phyloP scores from a whole-genome alignment of 345 rosid genomes.

The Erucastrum elatum region DNA sequence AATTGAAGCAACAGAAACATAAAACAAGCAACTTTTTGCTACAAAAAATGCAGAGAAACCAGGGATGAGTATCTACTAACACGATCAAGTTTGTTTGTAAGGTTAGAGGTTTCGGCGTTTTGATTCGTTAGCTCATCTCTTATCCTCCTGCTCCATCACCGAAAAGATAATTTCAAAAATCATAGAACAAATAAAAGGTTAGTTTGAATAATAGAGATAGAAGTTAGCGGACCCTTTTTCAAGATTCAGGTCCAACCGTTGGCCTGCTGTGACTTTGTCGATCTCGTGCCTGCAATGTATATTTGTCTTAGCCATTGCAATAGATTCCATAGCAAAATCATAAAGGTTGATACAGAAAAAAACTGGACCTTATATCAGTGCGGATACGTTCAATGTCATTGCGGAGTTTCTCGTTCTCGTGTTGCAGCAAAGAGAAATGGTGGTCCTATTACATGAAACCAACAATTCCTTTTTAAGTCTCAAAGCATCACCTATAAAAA shows the following conservation, averaged over 20 bases:
- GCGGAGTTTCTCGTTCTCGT: conserved; percentile 76
- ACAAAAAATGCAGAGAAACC: background rate
- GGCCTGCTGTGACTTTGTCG: conserved; percentile 86
- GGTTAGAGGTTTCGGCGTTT: conserved; percentile 68
- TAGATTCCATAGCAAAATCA: background rate
- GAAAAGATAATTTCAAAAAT: background rate
- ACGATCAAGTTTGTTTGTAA: conserved; percentile 85
- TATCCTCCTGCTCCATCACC: conserved; percentile 56
- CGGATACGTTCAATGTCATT: conserved; percentile 78
- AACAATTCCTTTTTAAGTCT: no score
- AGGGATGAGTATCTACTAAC: conserved; percentile 41
- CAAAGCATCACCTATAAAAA: background rate
- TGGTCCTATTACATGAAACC: conserved; percentile 47
- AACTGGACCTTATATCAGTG: conserved; percentile 66
- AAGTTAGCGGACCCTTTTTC: conserved; percentile 63
- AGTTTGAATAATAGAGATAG: background rate
- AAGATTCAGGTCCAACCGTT: conserved; percentile 90
- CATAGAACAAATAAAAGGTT: background rate
- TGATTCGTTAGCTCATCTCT: conserved; percentile 79
- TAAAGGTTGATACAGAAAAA: background rate
- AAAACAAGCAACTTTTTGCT: background rate
- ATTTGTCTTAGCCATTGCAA: conserved; percentile 8
- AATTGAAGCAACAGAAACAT: background rate
- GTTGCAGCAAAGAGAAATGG: conserved; percentile 75
- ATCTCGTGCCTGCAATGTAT: conserved; percentile 66